phyloP scores from a whole-genome alignment of 2,329 filamentous ascomycete species.

The Pyrenophora graminea region DNA sequence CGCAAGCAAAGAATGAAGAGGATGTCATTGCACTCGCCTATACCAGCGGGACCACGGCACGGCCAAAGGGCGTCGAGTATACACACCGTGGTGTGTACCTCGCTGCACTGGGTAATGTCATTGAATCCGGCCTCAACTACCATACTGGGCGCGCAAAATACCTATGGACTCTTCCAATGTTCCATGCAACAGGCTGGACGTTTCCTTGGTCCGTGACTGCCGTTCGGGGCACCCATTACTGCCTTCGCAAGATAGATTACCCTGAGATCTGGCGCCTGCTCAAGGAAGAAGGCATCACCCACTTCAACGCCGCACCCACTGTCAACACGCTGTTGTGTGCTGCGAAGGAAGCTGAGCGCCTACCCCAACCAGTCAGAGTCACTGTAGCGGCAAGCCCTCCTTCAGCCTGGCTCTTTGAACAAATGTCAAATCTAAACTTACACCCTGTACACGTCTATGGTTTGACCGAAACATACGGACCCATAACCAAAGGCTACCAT shows the following conservation, averaged over 20 bases:
- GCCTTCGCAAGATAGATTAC: conserved; percentile 93
- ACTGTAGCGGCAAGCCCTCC: conserved; percentile 93
- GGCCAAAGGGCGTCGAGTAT: conserved; percentile 90
- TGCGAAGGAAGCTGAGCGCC: conserved; percentile 70
- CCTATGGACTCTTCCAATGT: conserved; percentile 92
- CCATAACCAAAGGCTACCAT: conserved; percentile 90
- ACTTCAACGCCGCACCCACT: conserved; percentile 94
- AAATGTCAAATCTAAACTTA: conserved; percentile 87
- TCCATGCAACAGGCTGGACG: conserved; percentile 73
- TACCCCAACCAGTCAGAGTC: conserved; percentile 75
- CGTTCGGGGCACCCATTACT: conserved; percentile 92
- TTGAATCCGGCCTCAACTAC: conserved; percentile 84
- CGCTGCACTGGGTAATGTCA: conserved; percentile 79
- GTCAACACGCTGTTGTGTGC: conserved; percentile 93
- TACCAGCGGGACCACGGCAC: conserved; percentile 89
- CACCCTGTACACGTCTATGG: conserved; percentile 94
- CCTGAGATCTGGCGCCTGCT: conserved; percentile 87
- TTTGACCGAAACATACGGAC: conserved; percentile 85
- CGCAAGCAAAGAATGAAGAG: conserved; percentile 75
- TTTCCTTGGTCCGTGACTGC: conserved; percentile 94
- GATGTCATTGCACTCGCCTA: conserved; percentile 85
- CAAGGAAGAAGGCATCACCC: conserved; percentile 84
- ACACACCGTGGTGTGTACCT: conserved; percentile 89
- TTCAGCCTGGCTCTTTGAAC: conserved; percentile 85
- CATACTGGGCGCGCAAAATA: conserved; percentile 74